Percentiles rank a stretch among this genome's conserved stretches.
These are phyloP conservation scores for Fraxinus nigra DNA, from an alignment of 305 asterid species.

Conservation along the genomic window DNA sequence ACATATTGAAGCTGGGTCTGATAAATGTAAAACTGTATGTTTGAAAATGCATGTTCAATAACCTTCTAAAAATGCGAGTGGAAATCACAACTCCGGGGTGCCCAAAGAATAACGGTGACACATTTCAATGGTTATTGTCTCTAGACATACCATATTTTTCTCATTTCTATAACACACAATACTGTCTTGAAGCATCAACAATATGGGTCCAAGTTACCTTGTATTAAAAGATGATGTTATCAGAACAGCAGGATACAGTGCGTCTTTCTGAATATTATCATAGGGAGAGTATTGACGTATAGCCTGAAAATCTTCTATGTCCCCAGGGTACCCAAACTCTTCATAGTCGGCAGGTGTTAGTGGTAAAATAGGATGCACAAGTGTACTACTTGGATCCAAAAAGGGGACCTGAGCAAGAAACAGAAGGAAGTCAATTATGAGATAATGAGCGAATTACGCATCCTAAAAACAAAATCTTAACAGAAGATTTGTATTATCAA, in stretches of 20 bases:
- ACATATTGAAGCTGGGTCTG: constrained; percentile 1
- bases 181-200: not conserved
- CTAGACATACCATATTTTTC: no score
- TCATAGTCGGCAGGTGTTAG: constrained; percentile 77
- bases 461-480: not conserved
- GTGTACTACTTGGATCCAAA: constrained; percentile 86
- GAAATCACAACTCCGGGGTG: not conserved
- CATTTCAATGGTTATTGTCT: no score
- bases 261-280: constrained; percentile 66
- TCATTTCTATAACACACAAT: not conserved
- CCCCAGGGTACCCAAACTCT: constrained; percentile 97
- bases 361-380: constrained; percentile 71
- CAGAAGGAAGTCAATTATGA: constrained; percentile 15
- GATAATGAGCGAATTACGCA: not conserved
- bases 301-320: constrained; percentile 74
- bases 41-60: not conserved
- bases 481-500: not conserved
- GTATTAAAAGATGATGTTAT: constrained; percentile 79
- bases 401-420: constrained; percentile 64
- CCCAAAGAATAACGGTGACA: not conserved
- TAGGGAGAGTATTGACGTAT: constrained; percentile 82
- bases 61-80: not conserved
- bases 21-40: constrained; percentile 13
- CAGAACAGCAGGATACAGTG: constrained; percentile 67
- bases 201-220: constrained; percentile 41